These are phyloP conservation scores for Barnettozyma wickerhamii DNA, from an alignment of 805 yeast genomes.

Conservation along the genomic window DNA sequence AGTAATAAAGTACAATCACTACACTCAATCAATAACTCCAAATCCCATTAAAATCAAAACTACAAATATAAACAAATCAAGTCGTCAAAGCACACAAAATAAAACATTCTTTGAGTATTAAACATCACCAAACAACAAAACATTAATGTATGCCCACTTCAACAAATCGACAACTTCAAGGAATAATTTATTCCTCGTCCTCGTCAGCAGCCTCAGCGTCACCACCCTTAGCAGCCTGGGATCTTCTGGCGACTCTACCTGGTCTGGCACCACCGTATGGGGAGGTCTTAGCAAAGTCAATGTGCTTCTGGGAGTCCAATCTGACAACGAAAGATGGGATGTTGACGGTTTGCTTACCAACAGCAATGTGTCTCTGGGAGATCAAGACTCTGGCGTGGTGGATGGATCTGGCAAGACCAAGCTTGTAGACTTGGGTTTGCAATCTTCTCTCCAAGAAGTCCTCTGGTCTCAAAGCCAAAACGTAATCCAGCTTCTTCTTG, in stretches of 20 bases:
- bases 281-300: constrained; percentile 97
- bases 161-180: constrained; percentile 8
- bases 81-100: constrained; percentile 2
- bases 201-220: constrained; percentile 68
- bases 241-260: constrained; percentile 96
- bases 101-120: constrained; percentile 1
- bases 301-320: constrained; percentile 99
- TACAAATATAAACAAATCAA: not conserved
- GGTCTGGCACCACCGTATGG: constrained; percentile 99
- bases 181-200: constrained; percentile 60
- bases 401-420: constrained; percentile 98
- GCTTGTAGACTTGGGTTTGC: constrained; percentile 99
- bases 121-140: constrained; percentile 5
- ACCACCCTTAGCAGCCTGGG: constrained; percentile 42
- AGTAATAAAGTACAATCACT: not conserved
- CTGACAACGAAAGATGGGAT: constrained; percentile 99
- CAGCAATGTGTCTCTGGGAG: constrained; percentile 99
- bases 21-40: not conserved
- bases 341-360: constrained; percentile 98
- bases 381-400: constrained; percentile 99
- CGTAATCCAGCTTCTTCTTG: constrained; percentile 99
- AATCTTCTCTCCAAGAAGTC: constrained; percentile 99
- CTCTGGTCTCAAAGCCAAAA: constrained; percentile 95
- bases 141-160: constrained; percentile 1
- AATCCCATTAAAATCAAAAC: constrained; percentile 4